Evolutionary conservation across 2,329 filamentous ascomycete genomes (phyloP), one percentile per base, ranked within the genome.

Genomic region (Epichloe scottii): DNA sequence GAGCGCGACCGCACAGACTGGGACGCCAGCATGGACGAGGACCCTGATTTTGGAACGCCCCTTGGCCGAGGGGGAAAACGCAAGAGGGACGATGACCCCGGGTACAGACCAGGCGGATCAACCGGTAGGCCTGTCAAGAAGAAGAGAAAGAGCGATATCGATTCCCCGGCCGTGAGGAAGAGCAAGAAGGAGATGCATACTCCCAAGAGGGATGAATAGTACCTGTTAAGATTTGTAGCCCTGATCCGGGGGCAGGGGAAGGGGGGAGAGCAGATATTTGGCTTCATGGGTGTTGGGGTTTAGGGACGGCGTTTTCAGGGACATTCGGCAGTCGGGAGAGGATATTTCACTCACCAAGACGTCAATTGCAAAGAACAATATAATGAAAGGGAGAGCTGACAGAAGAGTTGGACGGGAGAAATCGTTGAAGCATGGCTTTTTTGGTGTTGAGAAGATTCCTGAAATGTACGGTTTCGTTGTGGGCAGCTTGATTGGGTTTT

Each of bases 81-180:
- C 53, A 81, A 81, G 71, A 70, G 77, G 30, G 78, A 80, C 35
- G 79, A 82, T 7, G 79, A 83, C 54, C 64, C 67, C 0, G 78
- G 78, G 4, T 82, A 82, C 60, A 71, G 78, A 52, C 78, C 79
- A 3, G 79, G 80, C 56, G 74, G 75, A 3, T 78, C 77, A 2
- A 71, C 70, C 2, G 73, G 70, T 38, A 68, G 77, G 39, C 75
- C 76, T 17, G 65, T 67, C 0, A 82, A 81, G 68, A 75, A 75
- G 64, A 81, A 79, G 70, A 71, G 77, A 4, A 80, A 78, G 71
- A 79, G 77, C 57, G 74, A 76, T 46, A 66, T 59, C 30, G 69
- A 66, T 34, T 68, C 68, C 26, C 63, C 64, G 26, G 64, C 62
- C 30, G 60, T 55, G 26, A 63, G 65, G 51, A 65, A 64, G 55